Percentiles rank a stretch among this genome's conserved stretches.
These are phyloP conservation scores for Hericium rajendrae DNA, from an alignment of 768 basidiomycete genomes.

Conservation along the genomic window DNA sequence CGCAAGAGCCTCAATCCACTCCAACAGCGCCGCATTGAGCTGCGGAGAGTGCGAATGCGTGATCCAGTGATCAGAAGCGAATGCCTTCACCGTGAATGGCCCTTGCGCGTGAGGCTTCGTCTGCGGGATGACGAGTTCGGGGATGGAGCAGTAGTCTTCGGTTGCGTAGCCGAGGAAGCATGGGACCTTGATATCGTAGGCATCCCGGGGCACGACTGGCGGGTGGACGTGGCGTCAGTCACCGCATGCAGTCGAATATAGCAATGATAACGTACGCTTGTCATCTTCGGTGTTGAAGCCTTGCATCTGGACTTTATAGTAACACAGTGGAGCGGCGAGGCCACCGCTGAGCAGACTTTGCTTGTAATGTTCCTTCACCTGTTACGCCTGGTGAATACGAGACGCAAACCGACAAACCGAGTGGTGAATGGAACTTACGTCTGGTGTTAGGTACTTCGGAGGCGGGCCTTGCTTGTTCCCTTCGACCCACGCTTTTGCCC, in stretches of 20 bases:
- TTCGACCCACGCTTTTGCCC: neutral
- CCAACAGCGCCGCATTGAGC: neutral
- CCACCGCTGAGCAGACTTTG: neutral
- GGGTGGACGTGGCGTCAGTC: no score
- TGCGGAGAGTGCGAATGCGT: neutral
- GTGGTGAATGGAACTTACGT: neutral
- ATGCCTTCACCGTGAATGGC: neutral
- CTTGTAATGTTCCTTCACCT: neutral
- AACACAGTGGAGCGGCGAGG: neutral
- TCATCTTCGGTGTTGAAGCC: neutral
- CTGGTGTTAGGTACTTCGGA: neutral
- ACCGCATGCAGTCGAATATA: neutral
- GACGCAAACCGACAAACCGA: neutral
- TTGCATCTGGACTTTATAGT: neutral
- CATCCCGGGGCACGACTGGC: neutral
- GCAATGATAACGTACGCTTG: neutral
- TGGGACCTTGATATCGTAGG: neutral
- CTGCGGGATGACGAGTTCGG: neutral
- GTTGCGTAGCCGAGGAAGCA: neutral
- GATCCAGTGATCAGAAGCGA: neutral
- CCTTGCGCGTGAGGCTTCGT: neutral
- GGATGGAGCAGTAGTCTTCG: neutral
- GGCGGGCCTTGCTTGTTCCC: neutral
- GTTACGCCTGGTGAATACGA: neutral
- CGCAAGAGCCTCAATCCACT: neutral